phyloP scores from a whole-genome alignment of 2,329 filamentous ascomycete species.

The Waltergamsia citrina region DNA sequence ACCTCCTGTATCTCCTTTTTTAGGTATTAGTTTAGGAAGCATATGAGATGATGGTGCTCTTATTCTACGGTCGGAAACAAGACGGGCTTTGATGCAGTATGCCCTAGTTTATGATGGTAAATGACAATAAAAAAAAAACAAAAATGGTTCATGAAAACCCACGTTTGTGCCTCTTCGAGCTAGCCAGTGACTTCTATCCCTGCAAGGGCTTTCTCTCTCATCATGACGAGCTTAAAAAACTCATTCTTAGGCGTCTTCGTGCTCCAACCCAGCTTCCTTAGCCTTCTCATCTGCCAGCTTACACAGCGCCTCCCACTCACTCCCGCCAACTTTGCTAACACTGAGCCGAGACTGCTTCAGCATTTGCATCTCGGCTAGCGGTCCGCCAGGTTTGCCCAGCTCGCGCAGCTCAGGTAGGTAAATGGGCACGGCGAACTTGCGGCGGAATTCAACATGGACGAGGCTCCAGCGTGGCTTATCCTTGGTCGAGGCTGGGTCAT shows the following conservation, averaged over 20 bases:
- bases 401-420: slow-evolving; percentile 62
- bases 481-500: slow-evolving; percentile 62
- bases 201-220: no score
- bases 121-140: no score
- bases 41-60: no score
- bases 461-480: slow-evolving; percentile 63
- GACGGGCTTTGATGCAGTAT: no score
- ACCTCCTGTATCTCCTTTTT: no score
- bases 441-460: slow-evolving; percentile 79
- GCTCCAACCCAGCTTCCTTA: slow-evolving; percentile 23
- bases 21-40: no score
- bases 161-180: no score
- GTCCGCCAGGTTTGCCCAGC: slow-evolving; percentile 44
- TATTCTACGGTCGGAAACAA: no score
- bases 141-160: no score
- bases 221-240: no score
- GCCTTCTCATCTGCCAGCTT: slow-evolving; percentile 37
- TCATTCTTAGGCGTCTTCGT: slow-evolving; percentile 16
- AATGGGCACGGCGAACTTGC: slow-evolving; percentile 68
- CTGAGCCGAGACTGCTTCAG: slow-evolving; percentile 75
- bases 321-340: slow-evolving; percentile 57
- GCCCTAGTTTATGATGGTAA: no score
- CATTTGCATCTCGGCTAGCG: slow-evolving; percentile 70
- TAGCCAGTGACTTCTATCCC: no score
- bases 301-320: slow-evolving; percentile 58